Evolutionary conservation across 2,329 filamentous ascomycete genomes (phyloP), one percentile per base, ranked within the genome.

Genomic region (Arthrobotrys pseudoclavata): DNA sequence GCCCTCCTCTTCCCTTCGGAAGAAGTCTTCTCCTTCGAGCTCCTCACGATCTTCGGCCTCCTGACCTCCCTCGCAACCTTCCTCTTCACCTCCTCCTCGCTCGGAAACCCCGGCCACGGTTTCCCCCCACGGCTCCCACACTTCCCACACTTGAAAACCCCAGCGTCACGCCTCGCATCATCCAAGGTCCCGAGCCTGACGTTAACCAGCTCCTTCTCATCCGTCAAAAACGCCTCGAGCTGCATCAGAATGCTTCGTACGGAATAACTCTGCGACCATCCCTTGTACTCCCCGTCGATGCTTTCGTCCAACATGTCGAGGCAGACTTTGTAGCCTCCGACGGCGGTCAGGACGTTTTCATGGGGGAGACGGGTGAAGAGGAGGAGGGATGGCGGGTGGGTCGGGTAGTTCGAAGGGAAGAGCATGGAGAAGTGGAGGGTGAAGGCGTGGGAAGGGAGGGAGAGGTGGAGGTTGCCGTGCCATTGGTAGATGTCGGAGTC

Each of bases 231-330:
- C 2, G 71, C 76, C 61, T 76, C 76, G 4, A 79, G 50, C 53
- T 79, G 76, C 76, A 79, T 76, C 24, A 79, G 40, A 24, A 79
- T 79, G 50, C 76, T 79, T 10, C 76, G 18, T 10, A 70, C 71
- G 13, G 64, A 76, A 37, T 79, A 79, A 45, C 69, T 69, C 45
- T 69, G 70, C 24, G 62, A 70, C 74, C 74, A 78, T 2, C 74
- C 74, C 26, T 72, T 78, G 20, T 78, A 78, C 40, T 78, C 74
- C 7, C 57, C 47, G 10, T 78, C 74, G 4, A 72, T 37, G 24
- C 50, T 64, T 13, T 74, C 63, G 37, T 79, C 76, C 26, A 79
- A 50, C 76, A 79, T 79, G 61, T 79, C 76, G 7, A 79, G 47
- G 26, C 76, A 79, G 12, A 79, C 64, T 60, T 79, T 79, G n/a